phyloP scores from a whole-genome alignment of 2,329 filamentous ascomycete genomes.

The Claviceps quebecensis region DNA sequence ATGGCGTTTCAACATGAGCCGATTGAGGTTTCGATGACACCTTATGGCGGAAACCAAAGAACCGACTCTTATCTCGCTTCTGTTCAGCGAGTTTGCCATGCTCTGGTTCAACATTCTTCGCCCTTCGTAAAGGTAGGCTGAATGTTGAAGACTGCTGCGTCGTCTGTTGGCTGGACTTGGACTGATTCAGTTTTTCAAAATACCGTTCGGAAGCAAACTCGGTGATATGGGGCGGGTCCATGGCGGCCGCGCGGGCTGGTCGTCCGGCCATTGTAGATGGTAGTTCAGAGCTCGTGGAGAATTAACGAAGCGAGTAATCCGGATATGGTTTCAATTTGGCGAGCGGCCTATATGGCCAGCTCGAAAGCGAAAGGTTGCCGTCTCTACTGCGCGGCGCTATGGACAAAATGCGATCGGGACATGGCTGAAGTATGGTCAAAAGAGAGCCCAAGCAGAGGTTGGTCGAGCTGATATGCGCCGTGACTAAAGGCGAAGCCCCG shows the following conservation, averaged over 20 bases:
- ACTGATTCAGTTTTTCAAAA: conserved; percentile 46
- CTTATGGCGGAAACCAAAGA: conserved; percentile 27
- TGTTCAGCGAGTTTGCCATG: conserved; percentile 16
- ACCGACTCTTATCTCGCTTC: conserved; percentile 28
- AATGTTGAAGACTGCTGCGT: conserved; percentile 32
- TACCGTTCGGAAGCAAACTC: conserved; percentile 54
- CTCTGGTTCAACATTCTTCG: conserved; percentile 20
- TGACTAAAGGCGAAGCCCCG: background rate
- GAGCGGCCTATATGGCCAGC: conserved; percentile 15
- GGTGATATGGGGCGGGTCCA: conserved; percentile 50
- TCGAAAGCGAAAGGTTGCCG: conserved; percentile 13
- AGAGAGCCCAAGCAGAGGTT: too few relatives aligned
- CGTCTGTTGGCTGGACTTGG: conserved; percentile 30
- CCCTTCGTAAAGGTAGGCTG: conserved; percentile 34
- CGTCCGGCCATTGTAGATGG: conserved; percentile 19
- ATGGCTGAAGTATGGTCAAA: conserved; percentile 12
- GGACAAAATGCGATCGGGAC: conserved; percentile 12
- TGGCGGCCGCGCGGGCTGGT: conserved; percentile 20
- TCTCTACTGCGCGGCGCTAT: conserved; percentile 19
- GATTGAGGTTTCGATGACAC: conserved; percentile 21
- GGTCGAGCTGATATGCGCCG: background rate
- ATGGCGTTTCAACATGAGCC: conserved; percentile 7
- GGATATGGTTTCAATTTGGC: conserved; percentile 1
- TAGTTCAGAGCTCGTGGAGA: conserved; percentile 2
- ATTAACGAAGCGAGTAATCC: conserved; percentile 11